phyloP scores from a whole-genome alignment of 306 rosid species.

The Quercus berberidifolia region DNA sequence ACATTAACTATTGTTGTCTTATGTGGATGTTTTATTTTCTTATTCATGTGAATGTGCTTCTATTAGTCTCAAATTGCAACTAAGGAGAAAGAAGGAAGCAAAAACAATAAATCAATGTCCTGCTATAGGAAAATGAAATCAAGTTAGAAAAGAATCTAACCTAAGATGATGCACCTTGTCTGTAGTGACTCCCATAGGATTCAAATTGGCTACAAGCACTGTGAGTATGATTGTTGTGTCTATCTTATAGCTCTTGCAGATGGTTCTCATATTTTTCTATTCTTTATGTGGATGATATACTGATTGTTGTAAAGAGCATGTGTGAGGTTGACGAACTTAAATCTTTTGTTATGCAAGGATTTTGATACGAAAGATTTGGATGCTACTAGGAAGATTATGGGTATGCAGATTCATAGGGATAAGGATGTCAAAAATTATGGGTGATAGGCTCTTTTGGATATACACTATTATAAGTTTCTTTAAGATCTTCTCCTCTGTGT shows the following conservation, averaged over 20 bases:
- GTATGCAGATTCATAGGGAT: background rate
- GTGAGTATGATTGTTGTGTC: background rate
- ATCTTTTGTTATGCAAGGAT: background rate
- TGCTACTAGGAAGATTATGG: background rate
- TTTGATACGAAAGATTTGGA: background rate
- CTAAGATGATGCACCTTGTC: background rate
- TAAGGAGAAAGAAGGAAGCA: too few species aligned
- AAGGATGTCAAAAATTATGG: background rate
- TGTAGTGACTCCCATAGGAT: background rate
- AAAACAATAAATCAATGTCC: too few species aligned
- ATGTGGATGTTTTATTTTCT: too few species aligned
- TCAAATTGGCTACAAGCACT: background rate
- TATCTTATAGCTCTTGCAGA: background rate
- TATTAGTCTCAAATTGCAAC: too few species aligned
- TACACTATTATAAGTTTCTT: too few species aligned
- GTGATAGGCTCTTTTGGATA: too few species aligned
- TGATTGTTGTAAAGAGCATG: background rate
- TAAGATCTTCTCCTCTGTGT: rapidly evolving
- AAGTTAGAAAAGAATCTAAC: too few species aligned
- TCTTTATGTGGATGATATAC: background rate
- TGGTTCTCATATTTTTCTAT: background rate
- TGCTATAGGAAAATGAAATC: too few species aligned
- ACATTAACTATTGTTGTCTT: too few species aligned
- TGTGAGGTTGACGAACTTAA: background rate
- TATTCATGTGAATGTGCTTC: too few species aligned